Evolutionary conservation across 768 basidiomycete genomes (phyloP), one percentile per base, ranked within the genome.

Genomic region (Tylopilus rubrobrunneus): DNA sequence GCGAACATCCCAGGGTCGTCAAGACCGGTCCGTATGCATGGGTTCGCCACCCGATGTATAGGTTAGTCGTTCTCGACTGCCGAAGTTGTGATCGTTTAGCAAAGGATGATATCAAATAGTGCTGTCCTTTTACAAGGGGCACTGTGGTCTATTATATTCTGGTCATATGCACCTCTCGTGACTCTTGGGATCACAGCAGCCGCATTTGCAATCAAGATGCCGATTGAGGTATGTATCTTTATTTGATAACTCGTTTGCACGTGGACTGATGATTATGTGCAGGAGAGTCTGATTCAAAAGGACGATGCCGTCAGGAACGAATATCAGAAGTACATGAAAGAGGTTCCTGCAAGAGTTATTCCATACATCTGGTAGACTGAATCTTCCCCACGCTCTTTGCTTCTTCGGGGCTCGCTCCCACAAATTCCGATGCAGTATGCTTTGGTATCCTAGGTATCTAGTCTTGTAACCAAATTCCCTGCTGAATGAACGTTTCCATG

Each of bases 1-100:
- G 69, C 34, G 70, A 73, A 48, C 68, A 67, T 33, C 37, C 64
- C 11, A 63, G 60, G 46, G 17, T 74, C 31, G 67, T 72, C 45
- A 57, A 63, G 31, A 66, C 59, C 0, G 73, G 73, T 7, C 70
- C 69, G 0, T 73, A 72, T 52, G 61, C 61, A 31, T 63, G 65
- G 51, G 62, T 72, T 47, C 71, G 71, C 36, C 73, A 72, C 39
- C 73, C 73, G 2, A 34, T 50, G 4, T 73, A 71, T 45, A 61
- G 55, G 69, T 64, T 37, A 29, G 69, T 51, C 7, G 9, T 48
- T 41, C 7, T 29, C 25, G 25, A 5, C 25, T 25, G 25, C 25
- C 2, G 25, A 25, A 9, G 29, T 17, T 34, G n/a, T 3, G 15
- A 8, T 25, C 4, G 12, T 21, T 12, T 40, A 37, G 46, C 21